Percentiles rank a stretch among this genome's conserved stretches.
These are phyloP conservation scores for Lactarius psammicola DNA, from an alignment of 768 basidiomycete species.

Conservation along the genomic window DNA sequence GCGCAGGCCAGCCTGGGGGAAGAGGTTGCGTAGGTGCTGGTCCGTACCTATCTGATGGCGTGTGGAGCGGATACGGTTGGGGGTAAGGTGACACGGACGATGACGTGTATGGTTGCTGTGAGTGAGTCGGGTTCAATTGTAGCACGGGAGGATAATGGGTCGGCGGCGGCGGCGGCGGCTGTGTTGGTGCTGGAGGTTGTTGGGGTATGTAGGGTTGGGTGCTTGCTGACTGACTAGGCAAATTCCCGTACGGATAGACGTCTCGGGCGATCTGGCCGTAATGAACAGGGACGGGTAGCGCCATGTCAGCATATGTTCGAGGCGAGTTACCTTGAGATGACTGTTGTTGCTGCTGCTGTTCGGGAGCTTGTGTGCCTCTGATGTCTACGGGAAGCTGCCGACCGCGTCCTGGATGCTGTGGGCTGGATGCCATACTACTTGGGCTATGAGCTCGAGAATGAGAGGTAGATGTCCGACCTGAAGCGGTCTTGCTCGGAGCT, in stretches of 20 bases:
- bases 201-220: slow-evolving; percentile 15
- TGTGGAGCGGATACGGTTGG: slow-evolving; percentile 28
- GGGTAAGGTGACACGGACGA: slow-evolving; percentile 28
- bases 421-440: slow-evolving; percentile 51
- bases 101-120: slow-evolving; percentile 26
- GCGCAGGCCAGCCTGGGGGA: slow-evolving; percentile 27
- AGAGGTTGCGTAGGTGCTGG: slow-evolving; percentile 22
- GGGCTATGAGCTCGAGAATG: slow-evolving; percentile 49
- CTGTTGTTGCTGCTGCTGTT: slow-evolving; percentile 13
- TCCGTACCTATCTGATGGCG: slow-evolving; percentile 23
- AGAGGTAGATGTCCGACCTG: slow-evolving; percentile 38
- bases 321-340: slow-evolving; percentile 25
- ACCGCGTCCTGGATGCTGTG: slow-evolving; percentile 33
- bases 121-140: slow-evolving; percentile 25
- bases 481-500: slow-evolving; percentile 42
- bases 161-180: slow-evolving; percentile 11
- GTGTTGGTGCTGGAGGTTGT: slow-evolving; percentile 1
- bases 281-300: slow-evolving; percentile 25
- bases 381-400: slow-evolving; percentile 20
- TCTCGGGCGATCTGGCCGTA: slow-evolving; percentile 23
- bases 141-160: slow-evolving; percentile 22
- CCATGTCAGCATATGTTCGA: slow-evolving; percentile 17
- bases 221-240: slow-evolving; percentile 10
- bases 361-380: slow-evolving; percentile 5
- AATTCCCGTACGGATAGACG: slow-evolving; percentile 23